Base-by-base conservation (phyloP, 192 early-diverging fungal species). In the Coemansia sp. region DNA sequence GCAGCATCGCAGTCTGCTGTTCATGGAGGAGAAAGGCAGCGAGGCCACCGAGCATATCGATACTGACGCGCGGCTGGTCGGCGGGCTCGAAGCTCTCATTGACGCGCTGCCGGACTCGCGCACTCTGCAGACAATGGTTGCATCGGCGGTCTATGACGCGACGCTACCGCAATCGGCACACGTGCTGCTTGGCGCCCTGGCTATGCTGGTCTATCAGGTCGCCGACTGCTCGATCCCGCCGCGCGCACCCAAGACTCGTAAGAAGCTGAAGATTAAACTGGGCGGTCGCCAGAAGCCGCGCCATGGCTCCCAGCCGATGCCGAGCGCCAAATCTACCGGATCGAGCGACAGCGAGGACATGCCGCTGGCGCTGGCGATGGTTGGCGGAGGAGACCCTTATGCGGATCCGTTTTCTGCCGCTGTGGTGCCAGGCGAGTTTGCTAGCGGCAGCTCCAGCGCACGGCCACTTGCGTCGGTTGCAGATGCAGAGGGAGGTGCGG, bases 341-440 rank as follows among this genome's bases (percentile, higher is more conserved):
- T 73, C 71, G 9, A 82, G 79, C 42, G 79, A 76, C 26, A 75
- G 73, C 71, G 79, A 82, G 65, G 79, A 82, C 36, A 72, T 66
- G 67, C 79, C 79, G 61, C 42, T 82, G 48, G 73, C 67, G 9
- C 63, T 73, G 26, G 41, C 65, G 9, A 54, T 67, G 26, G 11
- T 37, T 49, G 57, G 57, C 4, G 39, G n/a, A 2, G 19, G 32
- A 13, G 57, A 37, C 11, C 3, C 32, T 32, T 32, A 32, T 32
- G 32, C 32, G 1, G 67, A 68, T 54, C 48, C 58, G 37, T 56
- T 51, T 19, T 45, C 67, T 4, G 67, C 67, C 3, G 62, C 48
- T 48, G 15, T 51, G 11, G 22, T 62, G 15, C 64, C 59, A 2
- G 64, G 63, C 18, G 71, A 66, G 63, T 49, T 42, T 40, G 57